Conservation (phyloP, 2,329 filamentous ascomycete species). For the Penicillium brasilianum region DNA sequence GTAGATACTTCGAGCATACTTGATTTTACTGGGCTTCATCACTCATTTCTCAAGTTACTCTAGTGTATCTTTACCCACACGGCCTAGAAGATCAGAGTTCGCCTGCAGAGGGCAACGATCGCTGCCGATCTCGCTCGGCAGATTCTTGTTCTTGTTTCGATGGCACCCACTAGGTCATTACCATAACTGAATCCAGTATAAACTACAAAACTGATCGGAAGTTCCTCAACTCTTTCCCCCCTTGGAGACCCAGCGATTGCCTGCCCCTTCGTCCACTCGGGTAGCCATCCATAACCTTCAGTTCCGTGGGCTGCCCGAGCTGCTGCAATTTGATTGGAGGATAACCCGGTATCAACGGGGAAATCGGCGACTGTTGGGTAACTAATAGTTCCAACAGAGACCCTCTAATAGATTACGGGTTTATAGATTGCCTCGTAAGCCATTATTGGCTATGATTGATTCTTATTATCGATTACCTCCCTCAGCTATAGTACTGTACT, state of each 20-base stretch:
- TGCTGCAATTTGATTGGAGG: conserved; percentile 9
- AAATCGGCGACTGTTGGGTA: not conserved
- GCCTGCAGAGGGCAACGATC: not conserved
- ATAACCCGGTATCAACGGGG: not conserved
- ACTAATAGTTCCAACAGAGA: not conserved
- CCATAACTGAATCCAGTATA: too few relatives aligned
- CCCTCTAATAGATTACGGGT: not conserved
- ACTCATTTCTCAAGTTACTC: not conserved
- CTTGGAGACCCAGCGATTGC: conserved; percentile 12
- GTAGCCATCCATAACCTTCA: conserved; percentile 16
- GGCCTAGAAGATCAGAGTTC: conserved; percentile 3
- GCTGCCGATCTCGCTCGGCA: conserved; percentile 10
- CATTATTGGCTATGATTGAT: not conserved
- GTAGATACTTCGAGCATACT: conserved; percentile 12
- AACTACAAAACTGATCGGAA: conserved; percentile 5
- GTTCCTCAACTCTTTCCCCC: conserved; percentile 6
- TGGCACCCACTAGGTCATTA: too few relatives aligned
- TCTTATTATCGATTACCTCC: not conserved
- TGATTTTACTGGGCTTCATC: not conserved
- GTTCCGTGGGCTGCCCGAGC: conserved; percentile 24
- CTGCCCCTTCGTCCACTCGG: conserved; percentile 18
- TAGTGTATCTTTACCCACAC: conserved; percentile 3
- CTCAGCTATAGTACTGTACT: too few relatives aligned
- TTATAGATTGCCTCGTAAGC: not conserved
- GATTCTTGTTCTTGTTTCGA: conserved; percentile 4